phyloP scores from a whole-genome alignment of 768 basidiomycete genomes.

The Russula brevipes region DNA sequence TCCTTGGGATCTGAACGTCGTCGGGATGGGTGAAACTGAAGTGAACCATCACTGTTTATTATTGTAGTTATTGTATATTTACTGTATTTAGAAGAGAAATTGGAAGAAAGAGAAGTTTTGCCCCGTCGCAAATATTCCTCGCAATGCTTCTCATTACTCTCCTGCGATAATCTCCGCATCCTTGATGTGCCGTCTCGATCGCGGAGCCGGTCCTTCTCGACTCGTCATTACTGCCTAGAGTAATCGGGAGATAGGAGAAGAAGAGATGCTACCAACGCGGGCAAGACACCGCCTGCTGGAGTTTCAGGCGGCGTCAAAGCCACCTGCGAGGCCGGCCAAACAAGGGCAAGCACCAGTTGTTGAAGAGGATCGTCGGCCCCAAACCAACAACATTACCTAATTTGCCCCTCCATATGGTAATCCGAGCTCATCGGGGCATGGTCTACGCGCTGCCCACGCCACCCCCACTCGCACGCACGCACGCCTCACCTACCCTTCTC shows the following conservation, averaged over 20 bases:
- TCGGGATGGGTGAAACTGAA: constrained; percentile 17
- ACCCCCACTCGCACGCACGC: background rate
- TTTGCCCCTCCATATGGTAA: background rate
- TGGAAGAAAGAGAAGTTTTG: constrained; percentile 16
- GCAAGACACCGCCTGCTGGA: constrained; percentile 5
- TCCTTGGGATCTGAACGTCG: constrained; percentile 20
- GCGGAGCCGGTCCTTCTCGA: background rate
- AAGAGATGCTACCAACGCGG: background rate
- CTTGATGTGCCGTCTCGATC: constrained; percentile 2
- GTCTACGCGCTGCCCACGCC: background rate
- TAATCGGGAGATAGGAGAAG: background rate
- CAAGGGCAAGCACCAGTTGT: background rate
- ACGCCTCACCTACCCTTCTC: background rate
- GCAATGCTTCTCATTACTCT: background rate
- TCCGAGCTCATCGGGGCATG: constrained; percentile 20
- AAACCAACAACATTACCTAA: constrained; percentile 6
- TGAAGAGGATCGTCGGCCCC: constrained; percentile 13
- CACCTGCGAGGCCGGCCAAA: background rate
- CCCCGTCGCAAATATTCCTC: background rate
- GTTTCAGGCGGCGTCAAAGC: background rate
- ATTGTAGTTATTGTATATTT: constrained; percentile 28
- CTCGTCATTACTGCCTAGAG: background rate
- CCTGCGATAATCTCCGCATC: constrained; percentile 4
- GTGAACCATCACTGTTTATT: constrained; percentile 20
- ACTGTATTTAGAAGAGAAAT: constrained; percentile 18